Conservation (phyloP, 495 filamentous ascomycete species). For the Neurospora hispaniola region DNA sequence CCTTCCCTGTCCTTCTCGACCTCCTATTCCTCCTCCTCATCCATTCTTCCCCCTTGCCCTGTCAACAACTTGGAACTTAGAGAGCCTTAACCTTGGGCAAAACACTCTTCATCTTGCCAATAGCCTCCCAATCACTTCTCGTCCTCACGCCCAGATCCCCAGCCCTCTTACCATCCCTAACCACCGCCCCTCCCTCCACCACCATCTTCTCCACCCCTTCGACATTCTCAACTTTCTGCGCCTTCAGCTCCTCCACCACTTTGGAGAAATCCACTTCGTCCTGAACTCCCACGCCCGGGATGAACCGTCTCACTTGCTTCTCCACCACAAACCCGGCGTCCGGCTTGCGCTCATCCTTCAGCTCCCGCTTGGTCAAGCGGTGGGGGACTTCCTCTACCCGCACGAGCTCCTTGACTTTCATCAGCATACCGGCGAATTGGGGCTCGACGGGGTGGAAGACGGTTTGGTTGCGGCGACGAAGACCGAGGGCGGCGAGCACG, state of each 20-base stretch:
- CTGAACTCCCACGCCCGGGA: neutral
- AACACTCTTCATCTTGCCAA: neutral
- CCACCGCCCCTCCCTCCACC: slow-evolving; percentile 5
- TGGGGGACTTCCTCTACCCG: slow-evolving; percentile 71
- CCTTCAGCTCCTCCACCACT: neutral
- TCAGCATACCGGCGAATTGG: slow-evolving; percentile 85
- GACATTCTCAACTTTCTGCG: neutral
- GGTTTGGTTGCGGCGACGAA: slow-evolving; percentile 75
- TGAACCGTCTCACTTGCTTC: slow-evolving; percentile 22
- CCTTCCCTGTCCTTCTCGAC: neutral
- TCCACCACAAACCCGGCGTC: slow-evolving; percentile 83
- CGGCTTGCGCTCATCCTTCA: slow-evolving; percentile 62
- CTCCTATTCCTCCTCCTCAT: neutral
- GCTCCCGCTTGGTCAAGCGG: slow-evolving; percentile 58
- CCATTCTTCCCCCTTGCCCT: neutral
- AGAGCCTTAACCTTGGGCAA: neutral
- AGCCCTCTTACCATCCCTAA: neutral
- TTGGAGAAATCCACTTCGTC: neutral
- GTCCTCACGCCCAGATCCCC: neutral
- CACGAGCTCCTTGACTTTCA: slow-evolving; percentile 95
- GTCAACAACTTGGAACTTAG: neutral
- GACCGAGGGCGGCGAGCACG: slow-evolving; percentile 79
- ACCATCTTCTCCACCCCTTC: neutral
- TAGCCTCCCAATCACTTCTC: neutral
- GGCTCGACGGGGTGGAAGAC: slow-evolving; percentile 85